A percentile compares a stretch with the other conserved stretches of the same genome.
Evolutionary conservation across 306 rosid genomes (phyloP).

Genomic region (Lagenaria siceraria): DNA sequence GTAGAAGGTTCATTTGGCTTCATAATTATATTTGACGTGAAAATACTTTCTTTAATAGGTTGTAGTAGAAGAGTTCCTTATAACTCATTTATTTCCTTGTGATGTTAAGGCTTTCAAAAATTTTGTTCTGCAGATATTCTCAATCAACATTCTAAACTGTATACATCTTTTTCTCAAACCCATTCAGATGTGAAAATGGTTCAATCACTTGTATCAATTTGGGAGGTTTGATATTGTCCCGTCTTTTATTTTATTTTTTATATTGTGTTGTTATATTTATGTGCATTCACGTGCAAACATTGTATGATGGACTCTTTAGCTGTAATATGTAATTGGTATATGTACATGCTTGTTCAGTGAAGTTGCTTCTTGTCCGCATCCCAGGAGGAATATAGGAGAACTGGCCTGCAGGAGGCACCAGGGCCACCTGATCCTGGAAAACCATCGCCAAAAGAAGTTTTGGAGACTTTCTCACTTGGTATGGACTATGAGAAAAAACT

Average conservation of each 20-base stretch:
- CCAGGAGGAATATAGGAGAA: constrained; percentile 65
- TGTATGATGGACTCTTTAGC: not conserved
- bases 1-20: constrained; percentile 56
- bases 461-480: constrained; percentile 45
- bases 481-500: constrained; percentile 36
- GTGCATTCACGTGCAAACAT: not conserved
- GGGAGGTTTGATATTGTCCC: constrained; percentile 51
- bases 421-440: constrained; percentile 44
- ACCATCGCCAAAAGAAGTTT: constrained; percentile 62
- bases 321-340: constrained; percentile 1
- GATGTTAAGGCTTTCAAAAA: not conserved
- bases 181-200: constrained; percentile 72
- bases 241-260: not conserved
- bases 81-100: not conserved
- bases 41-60: not conserved
- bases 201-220: constrained; percentile 83
- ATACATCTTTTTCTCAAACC: constrained; percentile 79
- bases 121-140: constrained; percentile 52
- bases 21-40: not conserved
- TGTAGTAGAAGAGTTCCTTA: not conserved
- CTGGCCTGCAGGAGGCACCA: constrained; percentile 35
- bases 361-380: constrained; percentile 8
- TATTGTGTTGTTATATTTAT: constrained; percentile 1
- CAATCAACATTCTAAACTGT: constrained; percentile 57
- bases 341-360: constrained; percentile 4